Evolutionary conservation across 768 basidiomycete genomes (phyloP), one percentile per base, ranked within the genome.

Genomic region (Phanerochaete sordida): DNA sequence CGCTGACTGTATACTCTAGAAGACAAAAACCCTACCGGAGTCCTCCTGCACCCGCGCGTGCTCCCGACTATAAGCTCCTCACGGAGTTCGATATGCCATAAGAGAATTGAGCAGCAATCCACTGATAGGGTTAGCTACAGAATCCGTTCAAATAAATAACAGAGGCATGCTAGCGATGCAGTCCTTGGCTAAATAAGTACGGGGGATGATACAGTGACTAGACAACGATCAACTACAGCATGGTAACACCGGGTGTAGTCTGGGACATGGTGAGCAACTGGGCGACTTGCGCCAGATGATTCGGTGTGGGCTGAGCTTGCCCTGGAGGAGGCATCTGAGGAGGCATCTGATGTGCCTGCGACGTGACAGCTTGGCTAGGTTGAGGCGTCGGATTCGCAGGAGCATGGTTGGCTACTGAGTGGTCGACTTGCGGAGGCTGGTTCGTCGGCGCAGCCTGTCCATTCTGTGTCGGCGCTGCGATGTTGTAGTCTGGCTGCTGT

Each of bases 11-110:
- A 31, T 30, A 16, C 11, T 33, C 31, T 16, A 94, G 92, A 72
- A 86, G 86, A 64, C 82, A 86, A 44, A 91, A 90, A 68, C 84
- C 85, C 2, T 89, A 86, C 65, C 85, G 88, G 55, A 91, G 89
- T 62, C 92, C 92, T 26, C 84, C 90, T 23, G 92, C 92, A 9
- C 92, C 92, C 3, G 76, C 73, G n/a, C 80, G 91, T 63, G 85
- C 80, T 26, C 86, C 84, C 28, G 84, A 89, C 64, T 82, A 87
- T 68, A 86, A 86, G 62, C 72, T 85, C 24, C 72, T 90, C 48
- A 81, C 81, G 5, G 91, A 91, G 56, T 80, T 84, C 46, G 88
- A 90, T 62, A 65, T 60, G 33, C 59, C 39, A 39, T 58, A 50
- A 23, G 7, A 43, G 4, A 19, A 43, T 16, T 43, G 19, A 43